These are phyloP conservation scores for Oxytropis ochrocephala DNA, from an alignment of 306 rosid species.

Conservation along the genomic window DNA sequence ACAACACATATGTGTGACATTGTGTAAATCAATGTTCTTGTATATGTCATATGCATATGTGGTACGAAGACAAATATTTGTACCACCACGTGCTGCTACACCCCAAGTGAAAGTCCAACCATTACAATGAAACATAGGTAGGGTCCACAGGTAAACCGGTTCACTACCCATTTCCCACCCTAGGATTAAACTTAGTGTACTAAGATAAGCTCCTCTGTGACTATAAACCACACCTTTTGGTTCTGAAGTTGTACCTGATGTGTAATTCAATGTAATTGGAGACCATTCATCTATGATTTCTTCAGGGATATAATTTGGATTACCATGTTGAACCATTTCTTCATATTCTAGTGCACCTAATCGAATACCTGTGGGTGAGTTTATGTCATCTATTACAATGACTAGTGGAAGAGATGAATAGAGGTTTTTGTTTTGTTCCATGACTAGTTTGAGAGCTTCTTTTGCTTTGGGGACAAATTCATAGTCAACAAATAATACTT, in stretches of 20 bases:
- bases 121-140: conserved; percentile 92
- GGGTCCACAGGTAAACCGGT: conserved; percentile 80
- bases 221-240: conserved; percentile 92
- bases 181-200: conserved; percentile 59
- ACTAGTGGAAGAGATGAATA: conserved; percentile 51
- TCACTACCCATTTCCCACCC: conserved; percentile 83
- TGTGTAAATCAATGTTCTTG: conserved; percentile 38
- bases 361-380: conserved; percentile 56
- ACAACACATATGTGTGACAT: conserved; percentile 91
- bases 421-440: not conserved
- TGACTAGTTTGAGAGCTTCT: conserved; percentile 48
- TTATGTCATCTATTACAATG: conserved; percentile 72
- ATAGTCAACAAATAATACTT: conserved; percentile 68
- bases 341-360: conserved; percentile 77
- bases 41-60: conserved; percentile 49
- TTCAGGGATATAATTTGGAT: conserved; percentile 22
- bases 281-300: conserved; percentile 59
- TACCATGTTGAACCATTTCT: conserved; percentile 41
- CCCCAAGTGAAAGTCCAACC: conserved; percentile 99
- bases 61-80: conserved; percentile 67
- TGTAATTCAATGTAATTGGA: conserved; percentile 70
- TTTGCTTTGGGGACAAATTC: conserved; percentile 45
- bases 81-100: conserved; percentile 83
- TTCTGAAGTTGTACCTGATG: conserved; percentile 85
- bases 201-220: conserved; percentile 80